A percentile compares a stretch with the other conserved stretches of the same genome.
These are phyloP conservation scores for Narthecium ossifragum DNA, from an alignment of 106 monocot genomes.

Conservation along the genomic window DNA sequence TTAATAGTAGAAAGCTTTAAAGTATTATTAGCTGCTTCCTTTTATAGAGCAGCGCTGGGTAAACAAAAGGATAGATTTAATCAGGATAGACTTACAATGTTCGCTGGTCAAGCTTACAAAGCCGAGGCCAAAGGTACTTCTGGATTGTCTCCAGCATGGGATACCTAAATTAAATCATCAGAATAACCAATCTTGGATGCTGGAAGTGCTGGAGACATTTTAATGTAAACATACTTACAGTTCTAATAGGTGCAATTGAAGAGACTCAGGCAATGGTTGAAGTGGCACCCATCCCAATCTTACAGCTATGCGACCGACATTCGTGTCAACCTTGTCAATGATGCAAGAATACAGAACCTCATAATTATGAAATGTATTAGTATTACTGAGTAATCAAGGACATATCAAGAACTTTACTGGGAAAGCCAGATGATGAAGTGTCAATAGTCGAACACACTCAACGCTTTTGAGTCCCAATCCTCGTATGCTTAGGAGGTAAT, in stretches of 20 bases:
- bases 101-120: conserved; percentile 64
- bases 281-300: conserved; percentile 91
- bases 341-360: neutral
- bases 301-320: conserved; percentile 81
- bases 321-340: conserved; percentile 67
- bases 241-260: conserved; percentile 81
- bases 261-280: conserved; percentile 66
- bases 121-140: conserved; percentile 82
- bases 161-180: conserved; percentile 33
- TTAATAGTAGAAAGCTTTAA: neutral
- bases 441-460: conserved; percentile 72
- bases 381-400: too few relatives aligned
- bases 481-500: conserved; percentile 69
- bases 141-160: conserved; percentile 70
- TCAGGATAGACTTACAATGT: conserved; percentile 49
- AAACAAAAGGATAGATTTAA: neutral
- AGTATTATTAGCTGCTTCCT: neutral
- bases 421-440: conserved; percentile 73
- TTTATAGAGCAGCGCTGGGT: neutral
- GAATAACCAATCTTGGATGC: conserved; percentile 2
- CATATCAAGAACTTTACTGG: too few relatives aligned
- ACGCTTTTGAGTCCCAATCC: conserved; percentile 88
- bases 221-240: conserved; percentile 32
- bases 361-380: neutral
- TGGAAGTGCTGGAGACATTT: too few relatives aligned